Base-by-base conservation (phyloP, 129 eudicot genomes). In the Oenanthe sinensis region DNA sequence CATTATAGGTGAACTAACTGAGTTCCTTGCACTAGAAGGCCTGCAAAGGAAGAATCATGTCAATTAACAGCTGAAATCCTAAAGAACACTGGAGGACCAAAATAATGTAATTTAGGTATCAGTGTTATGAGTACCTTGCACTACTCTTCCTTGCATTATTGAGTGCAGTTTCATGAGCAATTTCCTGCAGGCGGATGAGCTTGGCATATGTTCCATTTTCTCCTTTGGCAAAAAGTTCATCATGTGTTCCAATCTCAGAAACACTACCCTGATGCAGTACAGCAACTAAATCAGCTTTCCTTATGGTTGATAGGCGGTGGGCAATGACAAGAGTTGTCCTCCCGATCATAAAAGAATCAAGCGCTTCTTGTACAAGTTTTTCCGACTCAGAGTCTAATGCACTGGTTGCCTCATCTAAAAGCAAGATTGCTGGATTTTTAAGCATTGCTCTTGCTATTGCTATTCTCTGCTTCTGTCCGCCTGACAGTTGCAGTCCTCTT, bases 371-470 rank as follows among this genome's bases (percentile, higher is more conserved):
- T 55, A 96, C 99, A 24, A 96, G 84, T 76, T 90, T 96, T 40
- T 96, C 99, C 1, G 99, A 96, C 82, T 96, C 99, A 30, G 99
- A 90, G 82, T 96, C 99, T 13, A 96, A 60, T 6, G 99, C 99
- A 77, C 99, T 96, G 16, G 99, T 96, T 28, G 99, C 99, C 86
- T 96, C 99, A 8, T 96, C 99, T 62, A 96, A 84, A 20, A 96
- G 97, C 78, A 96, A 81, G 46, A 96, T 96, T 71, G 93, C 92
- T 0, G 99, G 99, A 76, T 96, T 96, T 83, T 96, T 96, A 8
- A 96, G 86, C 97, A 96, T 96, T 62, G 99, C 99, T 77, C 97
- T 83, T 26, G 99, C 97, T 26, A 96, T 96, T 8, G 99, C 99
- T 42, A 92, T 90, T 76, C 99, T 87, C 80, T 96, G 99, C 75